These are phyloP conservation scores for Elaeis oleifera DNA, from an alignment of 202 grass and related monocot genomes.

Conservation along the genomic window DNA sequence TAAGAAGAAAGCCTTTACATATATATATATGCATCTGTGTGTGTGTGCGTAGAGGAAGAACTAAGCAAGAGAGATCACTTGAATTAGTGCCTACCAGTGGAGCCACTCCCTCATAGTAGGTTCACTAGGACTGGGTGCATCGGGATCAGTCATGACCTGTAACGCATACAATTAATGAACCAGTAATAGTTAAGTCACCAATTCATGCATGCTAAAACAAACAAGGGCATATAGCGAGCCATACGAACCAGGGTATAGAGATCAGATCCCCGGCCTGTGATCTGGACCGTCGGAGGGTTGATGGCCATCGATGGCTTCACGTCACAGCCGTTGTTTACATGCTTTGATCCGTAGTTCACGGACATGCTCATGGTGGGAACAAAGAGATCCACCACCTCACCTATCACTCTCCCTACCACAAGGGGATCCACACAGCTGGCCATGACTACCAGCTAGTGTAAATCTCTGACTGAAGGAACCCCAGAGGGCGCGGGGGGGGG, in stretches of 20 bases:
- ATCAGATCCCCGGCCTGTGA: slow-evolving; percentile 47
- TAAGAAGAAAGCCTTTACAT: too few species aligned
- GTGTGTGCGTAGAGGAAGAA: too few species aligned
- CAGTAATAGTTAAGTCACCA: not conserved
- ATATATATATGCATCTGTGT: too few species aligned
- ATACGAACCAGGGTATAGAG: slow-evolving; percentile 51
- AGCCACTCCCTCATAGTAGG: slow-evolving; percentile 64
- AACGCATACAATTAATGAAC: not conserved
- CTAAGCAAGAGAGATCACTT: not conserved
- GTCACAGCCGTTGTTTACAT: slow-evolving; percentile 54
- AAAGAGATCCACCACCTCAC: slow-evolving; percentile 69
- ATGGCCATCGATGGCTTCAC: slow-evolving; percentile 44
- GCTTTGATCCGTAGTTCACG: slow-evolving; percentile 41
- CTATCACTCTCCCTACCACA: slow-evolving; percentile 63
- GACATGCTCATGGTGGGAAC: slow-evolving; percentile 44
- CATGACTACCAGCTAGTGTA: too few species aligned
- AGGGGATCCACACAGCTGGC: slow-evolving; percentile 29
- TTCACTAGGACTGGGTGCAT: slow-evolving; percentile 78
- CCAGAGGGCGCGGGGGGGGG: too few species aligned
- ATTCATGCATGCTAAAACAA: not conserved
- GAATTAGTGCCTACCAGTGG: slow-evolving; percentile 41
- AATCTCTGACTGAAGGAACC: too few species aligned
- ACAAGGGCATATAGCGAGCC: not conserved
- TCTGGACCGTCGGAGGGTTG: slow-evolving; percentile 38
- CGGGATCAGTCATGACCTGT: slow-evolving; percentile 75